Evolutionary conservation across 768 basidiomycete genomes (phyloP), one percentile per base, ranked within the genome.

Genomic region (Suillus bovinus): DNA sequence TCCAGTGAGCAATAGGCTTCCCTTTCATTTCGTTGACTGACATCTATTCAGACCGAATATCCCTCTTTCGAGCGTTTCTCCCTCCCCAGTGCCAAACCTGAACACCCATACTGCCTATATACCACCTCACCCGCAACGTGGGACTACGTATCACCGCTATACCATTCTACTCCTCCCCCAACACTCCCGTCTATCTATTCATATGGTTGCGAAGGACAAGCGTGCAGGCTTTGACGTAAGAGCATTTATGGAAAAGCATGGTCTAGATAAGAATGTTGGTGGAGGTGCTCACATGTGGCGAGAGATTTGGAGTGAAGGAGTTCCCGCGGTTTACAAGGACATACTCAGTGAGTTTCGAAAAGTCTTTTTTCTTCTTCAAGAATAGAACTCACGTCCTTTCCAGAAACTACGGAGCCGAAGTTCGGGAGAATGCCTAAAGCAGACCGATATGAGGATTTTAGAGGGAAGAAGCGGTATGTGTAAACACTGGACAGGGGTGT

Each of bases 121-220:
- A 65, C 91, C 96, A 6, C 97, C 96, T 5, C 94, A 97, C 67
- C 96, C 96, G 4, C 91, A 94, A 71, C 84, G 84, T 41, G 94
- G 95, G 56, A 90, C 94, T 13, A 86, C 86, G 0, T 94, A 93
- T 76, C 96, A 99, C 76, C 93, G 96, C 64, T 97, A 96, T 74
- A 84, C 86, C 10, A 67, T 89, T 49, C 78, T 96, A 33, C 78
- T 96, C 33, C 81, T 96, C 53, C 87, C 86, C 11, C 94, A 96
- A 67, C 80, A 84, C 71, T 85, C 44, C 70, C 61, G 58, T 1
- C 59, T 77, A 9, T 67, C 82, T 31, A 80, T 86, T 22, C 84
- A 84, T 20, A 70, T 79, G 36, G 67, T 87, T n/a, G 63, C 74
- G 29, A 78, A 73, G 33, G 72, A 75, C 39, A 73, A 81, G 46